These are phyloP conservation scores for Erysimum cheiranthoides DNA, from an alignment of 345 rosid genomes.

Conservation along the genomic window DNA sequence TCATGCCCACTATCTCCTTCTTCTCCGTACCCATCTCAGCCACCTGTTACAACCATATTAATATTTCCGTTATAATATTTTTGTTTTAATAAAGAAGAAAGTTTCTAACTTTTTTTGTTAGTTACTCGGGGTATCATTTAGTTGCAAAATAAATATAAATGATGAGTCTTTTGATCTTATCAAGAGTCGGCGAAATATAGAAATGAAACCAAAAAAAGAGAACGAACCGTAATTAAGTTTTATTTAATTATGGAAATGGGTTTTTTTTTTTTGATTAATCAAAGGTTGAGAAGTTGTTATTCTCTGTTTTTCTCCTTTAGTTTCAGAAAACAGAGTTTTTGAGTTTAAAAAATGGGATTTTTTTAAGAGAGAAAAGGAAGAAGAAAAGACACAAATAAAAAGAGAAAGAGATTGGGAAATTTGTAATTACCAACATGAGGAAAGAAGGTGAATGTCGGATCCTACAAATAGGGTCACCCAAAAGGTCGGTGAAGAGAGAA, in stretches of 20 bases:
- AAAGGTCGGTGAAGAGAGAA: slow-evolving; percentile 92
- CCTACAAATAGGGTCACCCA: slow-evolving; percentile 98
- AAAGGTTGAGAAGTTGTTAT: slow-evolving; percentile 19
- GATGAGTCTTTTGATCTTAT: slow-evolving; percentile 41
- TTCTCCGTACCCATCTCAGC: slow-evolving; percentile 76
- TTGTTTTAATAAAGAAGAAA: slow-evolving; percentile 2
- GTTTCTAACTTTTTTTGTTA: slow-evolving; percentile 21
- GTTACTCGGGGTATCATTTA: slow-evolving; percentile 3
- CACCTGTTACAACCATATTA: slow-evolving; percentile 59
- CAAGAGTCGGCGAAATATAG: slow-evolving; percentile 15
- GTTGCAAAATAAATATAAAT: slow-evolving; percentile 9
- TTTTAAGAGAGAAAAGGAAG: neutral
- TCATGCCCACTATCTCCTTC: slow-evolving; percentile 84
- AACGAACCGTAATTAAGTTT: neutral
- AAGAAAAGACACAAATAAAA: neutral
- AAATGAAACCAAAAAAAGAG: neutral
- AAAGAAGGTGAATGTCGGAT: slow-evolving; percentile 98
- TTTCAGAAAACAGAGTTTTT: slow-evolving; percentile 1
- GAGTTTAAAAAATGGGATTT: neutral
- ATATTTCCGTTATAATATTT: neutral
- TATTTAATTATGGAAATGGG: neutral
- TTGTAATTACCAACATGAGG: slow-evolving; percentile 83
- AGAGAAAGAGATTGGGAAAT: neutral
- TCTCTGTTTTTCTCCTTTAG: neutral
- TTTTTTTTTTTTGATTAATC: slow-evolving; percentile 11